These are phyloP conservation scores for Tinospora cordifolia DNA, from an alignment of 164 flowering plant genomes.

Conservation along the genomic window DNA sequence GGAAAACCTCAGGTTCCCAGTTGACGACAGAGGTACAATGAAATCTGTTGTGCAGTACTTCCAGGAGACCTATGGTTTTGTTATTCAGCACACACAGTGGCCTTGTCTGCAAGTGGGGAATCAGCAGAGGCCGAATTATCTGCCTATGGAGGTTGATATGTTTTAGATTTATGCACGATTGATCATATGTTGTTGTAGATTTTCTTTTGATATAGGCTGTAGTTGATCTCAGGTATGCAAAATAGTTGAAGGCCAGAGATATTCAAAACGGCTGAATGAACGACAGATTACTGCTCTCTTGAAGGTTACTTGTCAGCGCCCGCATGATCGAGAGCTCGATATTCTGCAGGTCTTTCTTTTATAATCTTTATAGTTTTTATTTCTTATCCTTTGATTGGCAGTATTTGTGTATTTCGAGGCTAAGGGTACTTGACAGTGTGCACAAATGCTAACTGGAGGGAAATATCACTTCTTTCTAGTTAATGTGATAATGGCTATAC, in stretches of 20 bases:
- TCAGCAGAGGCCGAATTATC: slow-evolving; percentile 74
- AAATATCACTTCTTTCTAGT: no score
- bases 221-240: slow-evolving; percentile 54
- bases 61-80: slow-evolving; percentile 76
- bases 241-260: slow-evolving; percentile 85
- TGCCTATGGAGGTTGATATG: slow-evolving; percentile 85
- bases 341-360: slow-evolving; percentile 55
- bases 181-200: not conserved
- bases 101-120: slow-evolving; percentile 99
- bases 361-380: no score
- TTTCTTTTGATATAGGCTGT: slow-evolving; percentile 7
- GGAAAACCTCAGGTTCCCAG: slow-evolving; percentile 45
- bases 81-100: slow-evolving; percentile 71
- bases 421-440: no score
- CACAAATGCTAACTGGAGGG: no score
- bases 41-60: slow-evolving; percentile 89
- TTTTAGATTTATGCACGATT: not conserved
- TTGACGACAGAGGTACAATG: slow-evolving; percentile 73
- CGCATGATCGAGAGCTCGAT: slow-evolving; percentile 61
- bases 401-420: no score
- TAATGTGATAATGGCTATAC: no score
- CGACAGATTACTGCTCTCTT: slow-evolving; percentile 65
- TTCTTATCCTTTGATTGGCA: no score
- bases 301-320: slow-evolving; percentile 78
- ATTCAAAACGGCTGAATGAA: slow-evolving; percentile 68